Conservation (phyloP, 352 stramenopile species). For the Phytophthora meadii region DNA sequence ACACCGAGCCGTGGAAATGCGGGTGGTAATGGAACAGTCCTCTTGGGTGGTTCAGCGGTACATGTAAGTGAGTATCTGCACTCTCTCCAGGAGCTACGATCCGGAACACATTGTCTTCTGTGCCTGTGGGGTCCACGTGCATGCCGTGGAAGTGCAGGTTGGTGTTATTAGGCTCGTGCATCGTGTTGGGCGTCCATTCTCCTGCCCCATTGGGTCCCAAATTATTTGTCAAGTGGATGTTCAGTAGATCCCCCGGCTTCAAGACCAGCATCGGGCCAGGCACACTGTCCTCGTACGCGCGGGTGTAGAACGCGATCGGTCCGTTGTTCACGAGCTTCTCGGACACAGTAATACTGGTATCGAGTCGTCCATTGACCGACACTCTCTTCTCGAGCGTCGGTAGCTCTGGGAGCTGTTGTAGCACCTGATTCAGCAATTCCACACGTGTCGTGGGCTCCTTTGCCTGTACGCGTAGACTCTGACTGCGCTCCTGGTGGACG, state of each 20-base stretch:
- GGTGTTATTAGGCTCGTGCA: slow-evolving; percentile 78
- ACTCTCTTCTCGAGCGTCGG: slow-evolving; percentile 42
- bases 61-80: slow-evolving; percentile 54
- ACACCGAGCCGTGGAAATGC: slow-evolving; percentile 81
- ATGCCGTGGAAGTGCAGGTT: slow-evolving; percentile 87
- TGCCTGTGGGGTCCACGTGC: slow-evolving; percentile 81
- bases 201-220: slow-evolving; percentile 50
- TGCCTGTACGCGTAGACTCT: slow-evolving; percentile 9
- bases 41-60: slow-evolving; percentile 69
- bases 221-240: slow-evolving; percentile 66
- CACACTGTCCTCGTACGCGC: slow-evolving; percentile 64
- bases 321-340: slow-evolving; percentile 54
- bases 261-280: slow-evolving; percentile 69
- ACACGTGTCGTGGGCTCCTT: background rate
- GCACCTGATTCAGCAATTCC: slow-evolving; percentile 29
- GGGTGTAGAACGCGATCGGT: slow-evolving; percentile 76
- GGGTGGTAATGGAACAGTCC: slow-evolving; percentile 88
- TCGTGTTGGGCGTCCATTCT: slow-evolving; percentile 59
- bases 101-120: slow-evolving; percentile 83
- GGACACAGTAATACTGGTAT: slow-evolving; percentile 60
- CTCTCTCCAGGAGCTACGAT: slow-evolving; percentile 57
- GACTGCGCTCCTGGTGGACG: slow-evolving; percentile 15
- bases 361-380: slow-evolving; percentile 62
- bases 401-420: slow-evolving; percentile 47
- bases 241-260: slow-evolving; percentile 68